Conservation (phyloP, 2,329 filamentous ascomycete genomes). For the Arthrobotrys sinensis region DNA sequence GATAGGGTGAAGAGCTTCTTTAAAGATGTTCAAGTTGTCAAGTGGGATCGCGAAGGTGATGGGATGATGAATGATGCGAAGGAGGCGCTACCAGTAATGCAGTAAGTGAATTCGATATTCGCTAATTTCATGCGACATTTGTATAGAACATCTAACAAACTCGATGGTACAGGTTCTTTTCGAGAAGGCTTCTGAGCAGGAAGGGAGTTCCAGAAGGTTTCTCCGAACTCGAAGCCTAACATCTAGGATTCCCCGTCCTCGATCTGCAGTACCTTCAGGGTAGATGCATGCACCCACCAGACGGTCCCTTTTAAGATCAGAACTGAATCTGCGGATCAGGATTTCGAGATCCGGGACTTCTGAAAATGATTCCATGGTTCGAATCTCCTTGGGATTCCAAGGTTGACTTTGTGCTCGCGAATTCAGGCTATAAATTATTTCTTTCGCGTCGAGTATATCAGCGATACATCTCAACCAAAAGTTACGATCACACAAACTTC, state of each 20-base stretch:
- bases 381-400: background rate
- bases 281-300: conserved; percentile 20
- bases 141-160: background rate
- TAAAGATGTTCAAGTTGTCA: conserved; percentile 76
- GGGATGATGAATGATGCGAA: conserved; percentile 86
- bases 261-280: conserved; percentile 27
- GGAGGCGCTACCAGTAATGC: conserved; percentile 92
- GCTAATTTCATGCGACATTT: background rate
- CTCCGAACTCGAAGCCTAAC: conserved; percentile 68
- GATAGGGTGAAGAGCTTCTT: conserved; percentile 78
- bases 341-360: conserved; percentile 11
- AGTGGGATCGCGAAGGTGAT: conserved; percentile 80
- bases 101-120: conserved; percentile 69
- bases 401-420: background rate
- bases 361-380: conserved; percentile 19
- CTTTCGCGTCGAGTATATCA: conserved; percentile 3
- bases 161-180: conserved; percentile 70
- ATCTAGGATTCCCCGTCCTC: conserved; percentile 18
- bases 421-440: conserved; percentile 9
- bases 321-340: conserved; percentile 7
- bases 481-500: background rate
- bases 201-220: conserved; percentile 72
- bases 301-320: background rate
- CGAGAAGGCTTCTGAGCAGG: conserved; percentile 75
- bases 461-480: conserved; percentile 1